Percentiles rank a stretch among this genome's conserved stretches.
phyloP scores from a whole-genome alignment of 345 rosid species.

The Salix arbutifolia region DNA sequence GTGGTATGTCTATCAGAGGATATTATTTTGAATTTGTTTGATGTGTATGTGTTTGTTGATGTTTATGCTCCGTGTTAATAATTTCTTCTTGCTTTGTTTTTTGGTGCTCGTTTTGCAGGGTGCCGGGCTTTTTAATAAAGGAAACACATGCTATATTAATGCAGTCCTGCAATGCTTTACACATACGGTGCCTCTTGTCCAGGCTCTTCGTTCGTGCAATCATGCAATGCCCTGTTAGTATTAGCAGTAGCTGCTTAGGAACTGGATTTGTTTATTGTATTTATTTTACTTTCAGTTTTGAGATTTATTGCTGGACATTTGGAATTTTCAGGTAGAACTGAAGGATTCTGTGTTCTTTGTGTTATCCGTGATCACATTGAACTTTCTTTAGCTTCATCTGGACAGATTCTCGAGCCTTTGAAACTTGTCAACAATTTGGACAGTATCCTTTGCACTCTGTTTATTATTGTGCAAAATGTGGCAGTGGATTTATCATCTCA shows the following conservation, averaged over 20 bases:
- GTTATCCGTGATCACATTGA: constrained; percentile 53
- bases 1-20: constrained; percentile 12
- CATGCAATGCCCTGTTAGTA: constrained; percentile 43
- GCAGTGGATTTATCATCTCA: neutral
- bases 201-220: constrained; percentile 42
- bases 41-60: neutral
- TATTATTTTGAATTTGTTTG: neutral
- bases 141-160: constrained; percentile 82
- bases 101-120: constrained; percentile 48
- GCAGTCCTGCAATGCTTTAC: constrained; percentile 85
- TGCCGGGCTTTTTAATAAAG: constrained; percentile 72
- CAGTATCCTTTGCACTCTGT: constrained; percentile 49
- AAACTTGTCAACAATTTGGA: constrained; percentile 48
- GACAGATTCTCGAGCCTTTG: constrained; percentile 42
- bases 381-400: constrained; percentile 42
- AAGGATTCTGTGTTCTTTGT: constrained; percentile 54
- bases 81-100: neutral
- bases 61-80: neutral
- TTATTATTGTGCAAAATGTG: neutral
- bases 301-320: constrained; percentile 12
- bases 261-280: neutral
- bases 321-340: constrained; percentile 42
- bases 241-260: neutral
- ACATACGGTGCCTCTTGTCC: constrained; percentile 70
- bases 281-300: neutral